Evolutionary conservation across 106 monocot genomes (phyloP), one percentile per base, ranked within the genome.

Genomic region (Iris macrosiphon): DNA sequence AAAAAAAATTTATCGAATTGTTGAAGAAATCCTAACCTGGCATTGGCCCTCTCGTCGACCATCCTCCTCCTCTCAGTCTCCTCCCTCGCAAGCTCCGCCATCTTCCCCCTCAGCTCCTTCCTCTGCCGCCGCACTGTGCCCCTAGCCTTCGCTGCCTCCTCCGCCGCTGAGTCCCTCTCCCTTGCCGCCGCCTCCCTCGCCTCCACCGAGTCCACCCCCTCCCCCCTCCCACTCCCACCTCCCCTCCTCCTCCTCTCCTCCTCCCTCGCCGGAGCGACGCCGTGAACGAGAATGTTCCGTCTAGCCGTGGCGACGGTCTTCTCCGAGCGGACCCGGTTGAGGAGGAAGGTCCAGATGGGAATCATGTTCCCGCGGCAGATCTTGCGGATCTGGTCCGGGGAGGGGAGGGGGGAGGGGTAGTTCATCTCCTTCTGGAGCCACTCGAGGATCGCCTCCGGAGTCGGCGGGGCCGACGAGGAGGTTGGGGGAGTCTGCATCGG

Each of bases 341-440:
- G 67, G 33, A 91, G 83, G 80, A 98, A 98, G 41, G 35, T 66
- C 87, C 91, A 91, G 39, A 98, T 64, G n/a, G 83, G 78, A 1
- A 81, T 58, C 98, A 99, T 84, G 75, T 99, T 99, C 9, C 98
- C 91, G 10, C 91, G 68, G 84, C 91, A 91, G 69, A 99, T 71
- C 78, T 84, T 91, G 34, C 87, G 87, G 29, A 99, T 75, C 75
- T 78, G 70, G 13, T 99, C 98, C 6, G 78, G 60, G 1, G 80
- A 67, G n/a, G 91, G 91, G 17, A 81, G 75, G n/a, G 83, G 67
- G 6, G 67, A 78, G 0, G 80, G 53, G 81, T 87, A 91, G 15
- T 72, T 87, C 83, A 99, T 87, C 74, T 99, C 98, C 63, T 73
- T 81, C 62, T 99, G 91, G 4, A 99, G 70, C 98, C 98, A 99